A percentile compares a stretch with the other conserved stretches of the same genome.
phyloP scores from a whole-genome alignment of 768 basidiomycete species.

The Lentinula aciculospora region DNA sequence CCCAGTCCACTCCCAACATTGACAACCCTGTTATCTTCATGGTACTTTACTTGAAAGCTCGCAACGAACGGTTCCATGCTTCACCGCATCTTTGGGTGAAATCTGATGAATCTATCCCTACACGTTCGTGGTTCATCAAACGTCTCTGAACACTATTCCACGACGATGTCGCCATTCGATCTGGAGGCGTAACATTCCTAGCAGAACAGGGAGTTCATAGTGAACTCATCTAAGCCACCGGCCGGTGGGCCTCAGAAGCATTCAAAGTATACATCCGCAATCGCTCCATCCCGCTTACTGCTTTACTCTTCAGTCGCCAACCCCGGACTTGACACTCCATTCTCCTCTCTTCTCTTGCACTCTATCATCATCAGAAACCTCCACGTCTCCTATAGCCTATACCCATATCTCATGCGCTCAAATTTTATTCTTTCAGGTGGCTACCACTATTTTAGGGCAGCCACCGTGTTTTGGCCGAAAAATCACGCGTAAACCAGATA shows the following conservation, averaged over 20 bases:
- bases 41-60: not conserved
- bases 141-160: not conserved
- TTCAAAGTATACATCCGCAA: slow-evolving; percentile 25
- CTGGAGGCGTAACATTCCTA: slow-evolving; percentile 6
- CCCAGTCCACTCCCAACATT: slow-evolving; percentile 14
- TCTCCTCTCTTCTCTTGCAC: no score
- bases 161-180: slow-evolving; percentile 12
- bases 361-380: no score
- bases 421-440: no score
- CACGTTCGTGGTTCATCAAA: not conserved
- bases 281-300: slow-evolving; percentile 19
- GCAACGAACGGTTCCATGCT: not conserved
- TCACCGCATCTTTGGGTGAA: not conserved
- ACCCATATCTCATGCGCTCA: no score
- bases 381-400: no score
- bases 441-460: no score
- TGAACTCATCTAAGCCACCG: slow-evolving; percentile 20
- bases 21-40: not conserved
- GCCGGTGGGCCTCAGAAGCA: slow-evolving; percentile 24
- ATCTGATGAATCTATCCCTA: not conserved
- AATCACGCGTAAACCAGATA: no score
- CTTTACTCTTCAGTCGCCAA: not conserved
- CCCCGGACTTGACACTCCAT: no score
- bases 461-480: no score
- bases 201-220: slow-evolving; percentile 18